Evolutionary conservation across 805 yeast species (phyloP).

Genomic region (Yamadazyma sp.): DNA sequence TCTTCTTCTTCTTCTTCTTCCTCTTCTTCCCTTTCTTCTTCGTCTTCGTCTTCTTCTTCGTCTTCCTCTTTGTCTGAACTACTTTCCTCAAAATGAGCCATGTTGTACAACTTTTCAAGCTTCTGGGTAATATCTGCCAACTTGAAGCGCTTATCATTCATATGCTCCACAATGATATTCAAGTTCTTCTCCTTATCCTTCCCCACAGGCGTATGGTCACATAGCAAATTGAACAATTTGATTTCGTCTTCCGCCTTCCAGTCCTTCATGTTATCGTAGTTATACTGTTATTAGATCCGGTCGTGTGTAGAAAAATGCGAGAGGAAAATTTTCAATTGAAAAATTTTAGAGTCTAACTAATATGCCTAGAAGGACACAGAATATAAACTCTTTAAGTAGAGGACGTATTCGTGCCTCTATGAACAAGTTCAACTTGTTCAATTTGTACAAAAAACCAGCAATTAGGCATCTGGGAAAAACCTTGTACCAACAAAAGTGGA

Average conservation of each 20-base stretch:
- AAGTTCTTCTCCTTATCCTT: slow-evolving; percentile 43
- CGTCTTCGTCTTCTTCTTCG: slow-evolving; percentile 13
- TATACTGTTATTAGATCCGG: slow-evolving; percentile 1
- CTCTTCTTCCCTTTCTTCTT: slow-evolving; percentile 14
- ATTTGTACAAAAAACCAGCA: slow-evolving; percentile 71
- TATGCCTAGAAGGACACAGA: slow-evolving; percentile 65
- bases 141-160: slow-evolving; percentile 23
- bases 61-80: slow-evolving; percentile 15
- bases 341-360: slow-evolving; percentile 3
- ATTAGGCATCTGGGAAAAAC: slow-evolving; percentile 58
- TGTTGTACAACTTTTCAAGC: slow-evolving; percentile 52
- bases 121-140: slow-evolving; percentile 59
- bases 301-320: slow-evolving; percentile 6
- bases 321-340: slow-evolving; percentile 3
- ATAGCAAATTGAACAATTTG: slow-evolving; percentile 56
- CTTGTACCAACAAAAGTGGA: slow-evolving; percentile 90
- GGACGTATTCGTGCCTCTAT: slow-evolving; percentile 84
- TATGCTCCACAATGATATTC: slow-evolving; percentile 39
- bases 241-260: slow-evolving; percentile 69
- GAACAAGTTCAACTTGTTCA: slow-evolving; percentile 90
- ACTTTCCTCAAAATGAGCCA: slow-evolving; percentile 47
- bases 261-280: slow-evolving; percentile 12
- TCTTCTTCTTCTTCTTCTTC: slow-evolving; percentile 20
- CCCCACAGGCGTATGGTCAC: slow-evolving; percentile 72
- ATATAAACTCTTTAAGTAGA: slow-evolving; percentile 57